Base-by-base conservation (phyloP, 305 asterid genomes). In the Galium porrigens region DNA sequence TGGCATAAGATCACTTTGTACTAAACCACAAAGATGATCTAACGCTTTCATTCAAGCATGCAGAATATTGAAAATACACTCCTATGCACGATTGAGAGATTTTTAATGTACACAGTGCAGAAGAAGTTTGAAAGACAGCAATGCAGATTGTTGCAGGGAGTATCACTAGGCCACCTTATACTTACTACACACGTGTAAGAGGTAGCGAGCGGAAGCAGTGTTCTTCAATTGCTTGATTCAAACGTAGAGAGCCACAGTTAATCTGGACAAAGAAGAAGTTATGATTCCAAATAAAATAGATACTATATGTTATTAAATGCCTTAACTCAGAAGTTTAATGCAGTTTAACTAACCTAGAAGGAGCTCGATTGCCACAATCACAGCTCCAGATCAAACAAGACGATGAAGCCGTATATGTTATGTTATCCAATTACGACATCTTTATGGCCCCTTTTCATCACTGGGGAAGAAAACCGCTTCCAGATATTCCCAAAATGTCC, bases 301-400 rank as follows among this genome's bases (percentile, higher is more conserved):
- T n/a, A 17, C n/a, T 17, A 5, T 14, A 37, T 27, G 48, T 17
- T 42, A 12, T 5, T n/a, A 29, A 39, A 32, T 12, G 46, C 36
- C 44, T 37, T 15, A 46, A 15, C 49, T 41, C 15, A 42, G 48
- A 27, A 66, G 71, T 27, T 25, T 57, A 64, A 71, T 29, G 68
- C 64, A 61, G 71, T 33, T 48, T 63, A 46, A 72, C 79, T 67
- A 69, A 80, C 88, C 86, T 63, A 68, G 64, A 70, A 66, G 74
- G 73, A 75, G 70, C 67, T 62, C 70, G 66, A 66, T 58, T 51
- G 63, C 62, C 73, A 68, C 61, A 68, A 22, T 53, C 44, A 74
- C 71, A 71, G 58, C 76, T 69, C 33, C 61, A 68, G 69, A 69
- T 66, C 30, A 58, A 72, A 58, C 60, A 44, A 66, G 56, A 76